These are phyloP conservation scores for Teunomyces tritomae DNA, from an alignment of 805 yeast species.

Conservation along the genomic window DNA sequence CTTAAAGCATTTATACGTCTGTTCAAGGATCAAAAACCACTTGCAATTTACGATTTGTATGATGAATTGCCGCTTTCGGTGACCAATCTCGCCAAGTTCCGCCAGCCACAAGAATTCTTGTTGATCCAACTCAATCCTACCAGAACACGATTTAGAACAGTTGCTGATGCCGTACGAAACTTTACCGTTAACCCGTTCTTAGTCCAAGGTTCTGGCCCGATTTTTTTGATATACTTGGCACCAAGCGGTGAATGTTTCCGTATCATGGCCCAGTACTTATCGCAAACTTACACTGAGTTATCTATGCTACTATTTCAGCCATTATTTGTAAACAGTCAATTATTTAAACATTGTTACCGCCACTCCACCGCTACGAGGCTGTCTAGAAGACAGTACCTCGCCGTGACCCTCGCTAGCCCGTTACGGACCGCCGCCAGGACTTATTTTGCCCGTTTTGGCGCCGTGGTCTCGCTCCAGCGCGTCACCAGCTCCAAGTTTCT, in stretches of 20 bases:
- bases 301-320: neutral
- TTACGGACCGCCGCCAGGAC: neutral
- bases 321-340: neutral
- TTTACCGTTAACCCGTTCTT: neutral
- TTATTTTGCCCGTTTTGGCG: neutral
- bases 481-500: neutral
- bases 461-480: neutral
- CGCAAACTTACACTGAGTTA: too few relatives aligned
- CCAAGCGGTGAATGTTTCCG: neutral
- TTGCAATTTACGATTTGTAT: neutral
- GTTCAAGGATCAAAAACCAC: neutral
- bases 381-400: neutral
- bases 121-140: neutral
- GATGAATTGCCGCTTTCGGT: neutral
- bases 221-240: neutral
- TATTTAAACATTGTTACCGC: neutral
- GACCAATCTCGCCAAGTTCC: neutral
- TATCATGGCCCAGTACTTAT: neutral
- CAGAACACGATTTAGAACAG: neutral
- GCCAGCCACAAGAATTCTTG: neutral
- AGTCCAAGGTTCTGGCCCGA: neutral
- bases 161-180: neutral
- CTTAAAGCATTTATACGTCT: neutral
- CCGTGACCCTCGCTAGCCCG: neutral
- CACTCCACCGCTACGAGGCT: neutral